phyloP scores from a whole-genome alignment of 768 basidiomycete genomes.

The Antrodiella citrinella region DNA sequence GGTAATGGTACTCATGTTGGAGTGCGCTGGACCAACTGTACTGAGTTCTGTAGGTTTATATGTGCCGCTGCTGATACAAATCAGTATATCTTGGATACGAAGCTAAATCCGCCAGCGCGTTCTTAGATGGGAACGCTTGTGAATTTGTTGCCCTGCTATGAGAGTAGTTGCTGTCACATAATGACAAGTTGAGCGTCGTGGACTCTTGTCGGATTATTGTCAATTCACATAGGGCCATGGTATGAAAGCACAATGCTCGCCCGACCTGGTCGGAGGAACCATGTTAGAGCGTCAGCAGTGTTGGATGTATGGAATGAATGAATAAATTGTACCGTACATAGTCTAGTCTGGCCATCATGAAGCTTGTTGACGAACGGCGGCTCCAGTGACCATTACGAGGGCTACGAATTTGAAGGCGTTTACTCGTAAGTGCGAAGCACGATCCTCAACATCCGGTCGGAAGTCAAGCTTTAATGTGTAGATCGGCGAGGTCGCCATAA shows the following conservation, averaged over 20 bases:
- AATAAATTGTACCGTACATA: neutral
- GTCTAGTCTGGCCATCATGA: neutral
- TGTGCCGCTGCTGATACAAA: neutral
- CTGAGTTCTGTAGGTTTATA: neutral
- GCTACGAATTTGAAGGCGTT: too few relatives aligned
- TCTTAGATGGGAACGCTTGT: neutral
- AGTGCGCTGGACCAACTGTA: too few relatives aligned
- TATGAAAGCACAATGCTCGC: too few relatives aligned
- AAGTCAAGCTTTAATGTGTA: too few relatives aligned
- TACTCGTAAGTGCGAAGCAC: too few relatives aligned
- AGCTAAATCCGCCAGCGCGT: too few relatives aligned
- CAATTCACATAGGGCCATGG: too few relatives aligned
- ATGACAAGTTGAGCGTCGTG: neutral
- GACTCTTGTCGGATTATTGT: neutral
- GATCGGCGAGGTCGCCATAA: too few relatives aligned
- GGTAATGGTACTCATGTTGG: neutral
- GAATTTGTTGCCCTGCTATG: neutral
- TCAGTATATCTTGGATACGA: too few relatives aligned
- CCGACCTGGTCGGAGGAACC: neutral
- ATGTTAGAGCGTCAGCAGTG: too few relatives aligned
- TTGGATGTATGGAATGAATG: neutral
- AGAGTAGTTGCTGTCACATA: neutral
- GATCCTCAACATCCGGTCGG: neutral
- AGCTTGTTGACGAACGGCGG: neutral
- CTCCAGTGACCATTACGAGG: too few relatives aligned